phyloP scores from a whole-genome alignment of 352 stramenopile species.

The Globisporangium splendens region DNA sequence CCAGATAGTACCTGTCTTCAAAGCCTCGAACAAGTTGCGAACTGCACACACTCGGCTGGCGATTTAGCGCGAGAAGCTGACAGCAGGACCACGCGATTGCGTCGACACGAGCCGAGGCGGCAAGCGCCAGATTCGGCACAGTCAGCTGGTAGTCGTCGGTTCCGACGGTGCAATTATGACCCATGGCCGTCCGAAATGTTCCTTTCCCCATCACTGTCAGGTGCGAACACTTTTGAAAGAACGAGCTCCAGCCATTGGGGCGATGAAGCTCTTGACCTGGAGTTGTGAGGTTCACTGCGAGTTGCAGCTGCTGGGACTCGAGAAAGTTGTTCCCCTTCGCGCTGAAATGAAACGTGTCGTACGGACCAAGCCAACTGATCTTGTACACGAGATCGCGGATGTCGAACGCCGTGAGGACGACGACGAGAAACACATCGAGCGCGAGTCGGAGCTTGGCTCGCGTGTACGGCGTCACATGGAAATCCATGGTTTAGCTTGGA shows the following conservation, averaged over 20 bases:
- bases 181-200: constrained; percentile 15
- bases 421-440: constrained; percentile 20
- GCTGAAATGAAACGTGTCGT: constrained; percentile 35
- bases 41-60: constrained; percentile 43
- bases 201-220: constrained; percentile 13
- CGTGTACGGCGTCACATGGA: too few relatives aligned
- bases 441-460: constrained; percentile 8
- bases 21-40: constrained; percentile 42
- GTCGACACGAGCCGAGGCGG: constrained; percentile 31
- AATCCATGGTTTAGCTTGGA: too few relatives aligned
- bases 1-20: constrained; percentile 23
- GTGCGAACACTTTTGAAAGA: constrained; percentile 35
- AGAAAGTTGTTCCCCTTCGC: constrained; percentile 20
- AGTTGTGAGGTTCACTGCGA: constrained; percentile 2
- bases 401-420: constrained; percentile 31
- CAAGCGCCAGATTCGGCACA: constrained; percentile 30
- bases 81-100: constrained; percentile 46
- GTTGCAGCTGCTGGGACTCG: neutral
- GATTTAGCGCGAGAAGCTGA: constrained; percentile 35
- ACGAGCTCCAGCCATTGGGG: constrained; percentile 35
- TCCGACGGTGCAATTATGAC: constrained; percentile 37
- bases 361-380: constrained; percentile 37
- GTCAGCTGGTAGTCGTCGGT: constrained; percentile 8
- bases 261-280: constrained; percentile 13
- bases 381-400: constrained; percentile 58